Base-by-base conservation (phyloP, 1,284 basidiomycete genomes). In the Leccinum holopus region DNA sequence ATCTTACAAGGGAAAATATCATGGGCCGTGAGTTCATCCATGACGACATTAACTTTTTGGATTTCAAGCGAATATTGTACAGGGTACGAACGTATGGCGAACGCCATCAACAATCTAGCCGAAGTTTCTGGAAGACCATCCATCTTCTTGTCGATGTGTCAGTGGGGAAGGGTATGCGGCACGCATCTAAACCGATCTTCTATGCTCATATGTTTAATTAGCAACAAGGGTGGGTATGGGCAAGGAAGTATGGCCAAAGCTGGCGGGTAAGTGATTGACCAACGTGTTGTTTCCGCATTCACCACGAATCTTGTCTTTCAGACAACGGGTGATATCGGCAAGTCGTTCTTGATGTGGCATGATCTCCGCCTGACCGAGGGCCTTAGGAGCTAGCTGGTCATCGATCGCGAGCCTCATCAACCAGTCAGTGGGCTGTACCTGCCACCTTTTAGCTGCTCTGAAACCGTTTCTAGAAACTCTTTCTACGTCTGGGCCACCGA, bases 171-270 rank as follows among this genome's bases (percentile, higher is more conserved):
- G 69, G 83, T 85, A 72, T 65, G 68, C 5, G 47, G 0, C 21
- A 54, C 21, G 30, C 67, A 62, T 49, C 6, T 44, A 8, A 32
- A 28, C 32, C 9, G 28, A 35, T 28, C 32, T 11, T 61, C 59
- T 55, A 49, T 10, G 58, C 55, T 64, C 52, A 58, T 14, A 44
- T 10, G 35, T 44, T 63, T 57, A 57, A 18, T 63, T 54, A 87
- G 85, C 76, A 81, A 68, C 81, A 85, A 75, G 82, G 83, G 3
- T 87, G 84, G 85, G 61, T 82, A 12, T 87, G 85, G 85, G 85
- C 79, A 1, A 74, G 39, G 57, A 72, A 47, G 37, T 72, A 85
- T 28, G 85, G 85, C 0, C 84, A 87, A 67, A 83, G 80, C 62
- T 87, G 85, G 85, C 78, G 85, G 68, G 84, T 85, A 64, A 47